Conservation (phyloP, 148 eudicot species). For the Arbutus unedo region DNA sequence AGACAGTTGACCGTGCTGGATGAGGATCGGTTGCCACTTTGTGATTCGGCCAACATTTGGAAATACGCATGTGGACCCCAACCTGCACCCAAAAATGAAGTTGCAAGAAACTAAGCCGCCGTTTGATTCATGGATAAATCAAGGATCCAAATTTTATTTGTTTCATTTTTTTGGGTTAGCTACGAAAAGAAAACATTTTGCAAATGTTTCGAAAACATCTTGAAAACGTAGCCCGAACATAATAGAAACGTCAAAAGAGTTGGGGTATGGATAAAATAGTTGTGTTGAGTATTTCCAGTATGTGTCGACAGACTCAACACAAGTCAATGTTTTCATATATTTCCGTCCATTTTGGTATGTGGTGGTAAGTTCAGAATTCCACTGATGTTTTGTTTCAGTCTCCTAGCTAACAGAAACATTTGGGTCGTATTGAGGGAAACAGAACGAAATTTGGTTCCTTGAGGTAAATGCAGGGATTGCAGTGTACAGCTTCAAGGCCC, state of each 20-base stretch:
- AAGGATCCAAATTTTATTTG: background rate
- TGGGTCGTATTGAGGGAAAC: background rate
- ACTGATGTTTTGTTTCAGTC: background rate
- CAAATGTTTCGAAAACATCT: background rate
- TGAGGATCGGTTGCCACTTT: constrained; percentile 32
- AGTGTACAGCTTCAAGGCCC: background rate
- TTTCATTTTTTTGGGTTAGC: background rate
- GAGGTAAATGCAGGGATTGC: background rate
- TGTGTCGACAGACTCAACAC: background rate
- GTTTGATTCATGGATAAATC: background rate
- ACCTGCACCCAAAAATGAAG: constrained; percentile 40
- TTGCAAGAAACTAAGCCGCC: background rate
- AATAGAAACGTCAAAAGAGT: background rate
- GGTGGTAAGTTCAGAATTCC: background rate
- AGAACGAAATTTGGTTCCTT: background rate
- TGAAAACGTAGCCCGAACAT: background rate
- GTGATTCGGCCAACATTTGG: constrained; percentile 57
- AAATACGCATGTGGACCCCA: constrained; percentile 90
- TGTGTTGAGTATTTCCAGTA: background rate
- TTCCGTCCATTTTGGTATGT: background rate
- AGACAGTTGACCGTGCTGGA: constrained; percentile 26
- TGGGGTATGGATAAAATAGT: background rate
- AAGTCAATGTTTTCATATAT: background rate
- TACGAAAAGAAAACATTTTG: background rate
- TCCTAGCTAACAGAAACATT: background rate